These are phyloP conservation scores for Lepraria neglecta DNA, from an alignment of 495 filamentous ascomycete genomes.

Conservation along the genomic window DNA sequence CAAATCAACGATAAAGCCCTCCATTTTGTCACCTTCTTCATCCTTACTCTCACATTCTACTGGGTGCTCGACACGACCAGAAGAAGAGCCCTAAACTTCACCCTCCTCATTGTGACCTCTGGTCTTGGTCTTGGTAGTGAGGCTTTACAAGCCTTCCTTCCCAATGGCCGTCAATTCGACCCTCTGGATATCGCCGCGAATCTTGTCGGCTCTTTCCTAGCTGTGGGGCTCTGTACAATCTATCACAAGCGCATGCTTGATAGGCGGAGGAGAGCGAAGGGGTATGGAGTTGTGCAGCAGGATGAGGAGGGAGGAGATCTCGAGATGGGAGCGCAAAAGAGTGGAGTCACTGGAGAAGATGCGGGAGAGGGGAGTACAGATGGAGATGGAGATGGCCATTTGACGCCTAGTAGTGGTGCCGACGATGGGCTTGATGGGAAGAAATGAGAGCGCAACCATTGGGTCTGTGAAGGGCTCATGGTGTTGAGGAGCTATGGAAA, in stretches of 20 bases:
- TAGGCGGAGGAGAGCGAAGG: slow-evolving; percentile 66
- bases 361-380: slow-evolving; percentile 36
- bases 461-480: no score
- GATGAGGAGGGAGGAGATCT: slow-evolving; percentile 45
- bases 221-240: slow-evolving; percentile 69
- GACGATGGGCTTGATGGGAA: slow-evolving; percentile 15
- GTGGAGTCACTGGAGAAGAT: slow-evolving; percentile 55
- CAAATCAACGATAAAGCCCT: slow-evolving; percentile 81
- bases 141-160: slow-evolving; percentile 70
- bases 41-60: slow-evolving; percentile 84
- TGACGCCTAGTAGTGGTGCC: slow-evolving; percentile 25
- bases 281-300: slow-evolving; percentile 58
- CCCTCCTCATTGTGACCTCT: slow-evolving; percentile 70
- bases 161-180: slow-evolving; percentile 79
- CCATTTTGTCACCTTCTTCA: slow-evolving; percentile 83
- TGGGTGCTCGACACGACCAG: slow-evolving; percentile 92
- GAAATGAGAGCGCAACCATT: slow-evolving; percentile 11
- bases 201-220: slow-evolving; percentile 66
- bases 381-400: slow-evolving; percentile 23
- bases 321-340: slow-evolving; percentile 52
- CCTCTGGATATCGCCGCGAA: slow-evolving; percentile 82
- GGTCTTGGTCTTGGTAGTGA: slow-evolving; percentile 77
- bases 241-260: slow-evolving; percentile 96
- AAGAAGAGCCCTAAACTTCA: slow-evolving; percentile 74
- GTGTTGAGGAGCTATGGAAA: no score